A percentile compares a stretch with the other conserved stretches of the same genome.
phyloP scores from a whole-genome alignment of 148 eudicot species.

The Vaccinium macrocarpon region DNA sequence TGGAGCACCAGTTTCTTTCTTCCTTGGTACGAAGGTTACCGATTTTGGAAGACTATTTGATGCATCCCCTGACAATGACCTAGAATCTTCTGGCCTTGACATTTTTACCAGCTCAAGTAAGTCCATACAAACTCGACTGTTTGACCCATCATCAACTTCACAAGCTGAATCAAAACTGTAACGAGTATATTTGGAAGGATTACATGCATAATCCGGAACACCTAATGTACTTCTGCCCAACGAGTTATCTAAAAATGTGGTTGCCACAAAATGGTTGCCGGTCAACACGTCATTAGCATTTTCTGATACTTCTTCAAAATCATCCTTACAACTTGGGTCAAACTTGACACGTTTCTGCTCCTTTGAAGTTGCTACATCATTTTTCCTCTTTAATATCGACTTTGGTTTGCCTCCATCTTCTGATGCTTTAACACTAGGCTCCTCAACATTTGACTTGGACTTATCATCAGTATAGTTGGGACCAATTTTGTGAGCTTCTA shows the following conservation, averaged over 20 bases:
- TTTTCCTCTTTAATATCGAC: slow-evolving; percentile 51
- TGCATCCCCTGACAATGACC: slow-evolving; percentile 12
- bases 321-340: slow-evolving; percentile 36
- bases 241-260: slow-evolving; percentile 10
- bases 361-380: slow-evolving; percentile 28
- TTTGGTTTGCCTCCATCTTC: slow-evolving; percentile 25
- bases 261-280: neutral
- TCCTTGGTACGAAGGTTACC: slow-evolving; percentile 41
- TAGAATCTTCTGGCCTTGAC: neutral
- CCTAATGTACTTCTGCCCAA: slow-evolving; percentile 18
- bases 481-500: slow-evolving; percentile 17
- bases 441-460: slow-evolving; percentile 16
- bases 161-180: slow-evolving; percentile 40
- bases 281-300: neutral
- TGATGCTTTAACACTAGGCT: slow-evolving; percentile 3
- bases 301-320: slow-evolving; percentile 13
- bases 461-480: slow-evolving; percentile 7
- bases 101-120: slow-evolving; percentile 23
- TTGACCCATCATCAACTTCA: slow-evolving; percentile 29
- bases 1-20: slow-evolving; percentile 22
- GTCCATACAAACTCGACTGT: slow-evolving; percentile 24
- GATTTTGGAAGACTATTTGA: slow-evolving; percentile 29
- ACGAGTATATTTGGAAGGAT: slow-evolving; percentile 47
- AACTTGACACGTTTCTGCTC: slow-evolving; percentile 49
- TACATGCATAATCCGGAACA: slow-evolving; percentile 45